Conservation (phyloP, 1,139 yeast genomes). For the Suhomyces atakaporum region DNA sequence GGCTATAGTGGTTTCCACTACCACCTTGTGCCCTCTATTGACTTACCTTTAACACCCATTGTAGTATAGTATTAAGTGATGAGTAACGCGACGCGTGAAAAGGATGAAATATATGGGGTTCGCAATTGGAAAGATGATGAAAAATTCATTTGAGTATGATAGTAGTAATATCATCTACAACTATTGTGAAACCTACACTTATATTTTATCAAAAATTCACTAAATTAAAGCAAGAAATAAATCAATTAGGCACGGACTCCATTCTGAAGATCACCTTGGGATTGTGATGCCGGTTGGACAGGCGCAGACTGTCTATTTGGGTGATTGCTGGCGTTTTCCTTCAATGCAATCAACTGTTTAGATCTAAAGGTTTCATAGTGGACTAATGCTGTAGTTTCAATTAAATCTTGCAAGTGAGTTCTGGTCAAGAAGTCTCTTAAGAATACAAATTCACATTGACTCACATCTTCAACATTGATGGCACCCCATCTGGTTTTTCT, state of each 20-base stretch:
- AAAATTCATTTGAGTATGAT: too few relatives aligned
- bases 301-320: constrained; percentile 36
- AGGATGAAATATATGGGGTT: neutral
- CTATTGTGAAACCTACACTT: neutral
- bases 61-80: neutral
- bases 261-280: constrained; percentile 10
- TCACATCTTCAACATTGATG: constrained; percentile 87
- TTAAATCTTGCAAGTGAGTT: constrained; percentile 93
- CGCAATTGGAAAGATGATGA: neutral
- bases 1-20: too few relatives aligned
- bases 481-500: constrained; percentile 94
- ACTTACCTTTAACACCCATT: constrained; percentile 78
- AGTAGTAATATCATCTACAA: too few relatives aligned
- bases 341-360: constrained; percentile 89
- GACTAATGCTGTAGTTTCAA: constrained; percentile 84
- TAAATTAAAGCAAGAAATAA: neutral
- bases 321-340: constrained; percentile 68
- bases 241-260: constrained; percentile 12
- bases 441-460: constrained; percentile 93
- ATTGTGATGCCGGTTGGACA: constrained; percentile 10
- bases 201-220: constrained; percentile 1
- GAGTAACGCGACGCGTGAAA: neutral
- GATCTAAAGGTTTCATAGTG: constrained; percentile 95
- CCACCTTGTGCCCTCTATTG: too few relatives aligned
- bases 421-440: constrained; percentile 91